Base-by-base conservation (phyloP, 140 eudicot genomes). In the Senecio squalidus region DNA sequence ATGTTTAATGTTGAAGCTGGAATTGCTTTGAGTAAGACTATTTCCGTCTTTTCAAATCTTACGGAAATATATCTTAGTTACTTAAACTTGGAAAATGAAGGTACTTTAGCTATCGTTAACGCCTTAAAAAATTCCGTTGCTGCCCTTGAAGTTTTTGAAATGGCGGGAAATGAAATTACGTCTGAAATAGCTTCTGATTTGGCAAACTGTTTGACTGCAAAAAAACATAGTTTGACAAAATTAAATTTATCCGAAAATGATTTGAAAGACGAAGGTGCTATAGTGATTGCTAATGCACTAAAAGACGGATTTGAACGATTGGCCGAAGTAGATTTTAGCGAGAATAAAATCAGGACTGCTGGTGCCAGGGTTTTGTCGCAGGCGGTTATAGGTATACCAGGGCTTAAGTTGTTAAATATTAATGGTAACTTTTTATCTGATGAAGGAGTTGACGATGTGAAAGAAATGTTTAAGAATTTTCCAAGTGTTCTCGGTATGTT, bases 1-100 rank as follows among this genome's bases (percentile, higher is more conserved):
- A 80, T 84, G 84, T 84, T 84, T 65, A 82, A 84, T 11, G 63
- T 64, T 11, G 87, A 76, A 59, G 86, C 77, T 14, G 93, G 93
- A 4, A 14, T 76, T 15, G 74, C 74, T 21, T 68, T 83, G 66
- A 70, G 93, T 44, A 76, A 76, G 57, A 64, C 81, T 45, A 40
- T 83, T 23, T 40, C 31, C 20, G 60, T 52, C 11, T 77, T 72
- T 30, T 18, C 45, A 23, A 62, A 66, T 76, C 86, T 83, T 23
- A 74, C 74, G 0, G 88, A 84, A 66, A 58, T 81, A 16, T 74
- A 84, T 36, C 43, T 84, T 47, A 80, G 93, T 52, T 84, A 84
- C 41, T 48, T 84, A 34, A 84, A 80, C 52, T 51, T 84, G 34
- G 88, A 74, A 17, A 78, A 84, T 49, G 81, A 77, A 14, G 94